Evolutionary conservation across 176 grass and related monocot species (phyloP).

Genomic region (Puya raimondii): DNA sequence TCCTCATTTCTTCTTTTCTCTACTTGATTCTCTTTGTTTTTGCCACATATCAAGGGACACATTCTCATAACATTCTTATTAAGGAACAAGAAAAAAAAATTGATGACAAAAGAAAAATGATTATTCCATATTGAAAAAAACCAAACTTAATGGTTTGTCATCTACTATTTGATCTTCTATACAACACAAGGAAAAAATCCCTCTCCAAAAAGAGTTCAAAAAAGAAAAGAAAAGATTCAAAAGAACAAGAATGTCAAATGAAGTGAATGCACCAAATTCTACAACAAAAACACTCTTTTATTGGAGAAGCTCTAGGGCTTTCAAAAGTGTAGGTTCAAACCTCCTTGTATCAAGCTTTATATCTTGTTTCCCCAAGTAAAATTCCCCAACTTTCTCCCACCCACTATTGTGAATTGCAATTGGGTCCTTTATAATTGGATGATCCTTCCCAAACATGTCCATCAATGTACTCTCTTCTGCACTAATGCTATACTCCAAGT

Average conservation of each 20-base stretch:
- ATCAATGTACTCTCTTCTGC: constrained; percentile 61
- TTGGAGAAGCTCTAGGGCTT: constrained; percentile 30
- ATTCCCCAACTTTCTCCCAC: constrained; percentile 47
- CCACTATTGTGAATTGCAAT: constrained; percentile 46
- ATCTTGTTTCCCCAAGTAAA: constrained; percentile 66
- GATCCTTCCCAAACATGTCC: constrained; percentile 44
- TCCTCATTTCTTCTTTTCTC: too few species aligned
- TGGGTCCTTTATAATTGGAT: constrained; percentile 48
- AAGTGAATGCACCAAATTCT: not conserved
- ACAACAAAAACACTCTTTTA: not conserved
- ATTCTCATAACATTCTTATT: too few species aligned
- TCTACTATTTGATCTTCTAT: not conserved
- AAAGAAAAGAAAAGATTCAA: not conserved
- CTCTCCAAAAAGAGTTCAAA: not conserved
- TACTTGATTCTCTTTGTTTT: too few species aligned
- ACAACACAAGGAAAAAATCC: not conserved
- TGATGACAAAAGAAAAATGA: too few species aligned
- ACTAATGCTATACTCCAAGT: constrained; percentile 40
- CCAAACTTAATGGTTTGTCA: not conserved
- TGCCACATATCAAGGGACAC: too few species aligned
- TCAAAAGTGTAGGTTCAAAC: constrained; percentile 27
- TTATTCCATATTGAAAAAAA: not conserved
- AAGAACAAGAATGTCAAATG: not conserved
- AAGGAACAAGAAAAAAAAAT: too few species aligned
- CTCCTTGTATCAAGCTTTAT: constrained; percentile 38